phyloP scores from a whole-genome alignment of 1,139 yeast species.

The Debaryomyces psychrophilus region DNA sequence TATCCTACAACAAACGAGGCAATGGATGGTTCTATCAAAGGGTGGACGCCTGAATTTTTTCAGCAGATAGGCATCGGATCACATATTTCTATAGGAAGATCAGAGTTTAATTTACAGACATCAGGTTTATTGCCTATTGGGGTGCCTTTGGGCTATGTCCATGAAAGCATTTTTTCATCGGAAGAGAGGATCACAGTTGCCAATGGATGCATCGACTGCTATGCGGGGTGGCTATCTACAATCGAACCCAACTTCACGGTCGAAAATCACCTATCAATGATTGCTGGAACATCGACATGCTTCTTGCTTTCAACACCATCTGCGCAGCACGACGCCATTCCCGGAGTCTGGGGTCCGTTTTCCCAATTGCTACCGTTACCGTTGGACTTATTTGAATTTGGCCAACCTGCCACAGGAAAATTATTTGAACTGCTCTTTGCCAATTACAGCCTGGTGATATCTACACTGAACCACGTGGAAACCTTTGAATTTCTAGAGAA shows the following conservation, averaged over 20 bases:
- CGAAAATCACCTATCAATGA: constrained; percentile 41
- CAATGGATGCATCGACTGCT: constrained; percentile 61
- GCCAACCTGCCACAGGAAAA: constrained; percentile 61
- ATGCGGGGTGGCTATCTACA: constrained; percentile 55
- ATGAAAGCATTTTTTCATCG: not conserved
- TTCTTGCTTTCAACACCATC: constrained; percentile 37
- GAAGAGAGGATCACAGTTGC: constrained; percentile 26
- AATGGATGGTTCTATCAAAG: constrained; percentile 60
- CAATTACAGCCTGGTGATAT: constrained; percentile 23
- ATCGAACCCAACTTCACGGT: constrained; percentile 14
- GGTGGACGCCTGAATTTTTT: constrained; percentile 45
- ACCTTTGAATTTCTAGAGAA: constrained; percentile 38
- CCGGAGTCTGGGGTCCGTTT: constrained; percentile 65
- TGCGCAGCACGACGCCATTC: constrained; percentile 19
- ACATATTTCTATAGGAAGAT: constrained; percentile 22
- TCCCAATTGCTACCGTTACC: constrained; percentile 24
- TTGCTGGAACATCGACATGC: constrained; percentile 67
- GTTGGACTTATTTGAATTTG: constrained; percentile 49
- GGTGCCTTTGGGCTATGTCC: constrained; percentile 22
- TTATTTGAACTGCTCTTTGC: constrained; percentile 49
- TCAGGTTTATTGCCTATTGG: constrained; percentile 22
- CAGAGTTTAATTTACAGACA: constrained; percentile 9
- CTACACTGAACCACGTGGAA: not conserved
- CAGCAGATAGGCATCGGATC: constrained; percentile 20
- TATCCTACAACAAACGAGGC: constrained; percentile 24